These are phyloP conservation scores for Pseudogymnoascus sp. DNA, from an alignment of 2,329 filamentous ascomycete genomes.

Conservation along the genomic window DNA sequence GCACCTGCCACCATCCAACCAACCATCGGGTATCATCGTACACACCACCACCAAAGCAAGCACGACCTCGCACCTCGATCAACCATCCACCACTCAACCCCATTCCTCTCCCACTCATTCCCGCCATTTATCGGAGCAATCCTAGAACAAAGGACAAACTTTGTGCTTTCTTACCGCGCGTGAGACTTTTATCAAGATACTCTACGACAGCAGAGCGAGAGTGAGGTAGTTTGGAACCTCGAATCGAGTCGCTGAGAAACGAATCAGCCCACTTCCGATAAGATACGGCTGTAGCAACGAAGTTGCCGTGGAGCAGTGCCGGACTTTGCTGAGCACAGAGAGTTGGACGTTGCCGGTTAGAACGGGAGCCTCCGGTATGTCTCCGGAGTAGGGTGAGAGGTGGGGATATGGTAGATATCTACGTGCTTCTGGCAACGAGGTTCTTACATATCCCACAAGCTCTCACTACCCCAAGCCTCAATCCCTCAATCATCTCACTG, in stretches of 20 bases:
- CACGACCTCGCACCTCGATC: neutral
- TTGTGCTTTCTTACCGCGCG: neutral
- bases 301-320: neutral
- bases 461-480: neutral
- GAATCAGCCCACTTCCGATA: neutral
- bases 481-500: neutral
- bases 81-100: neutral
- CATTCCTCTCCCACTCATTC: neutral
- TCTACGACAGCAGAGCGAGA: neutral
- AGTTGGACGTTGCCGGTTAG: neutral
- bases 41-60: neutral
- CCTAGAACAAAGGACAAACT: neutral
- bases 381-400: neutral
- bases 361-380: conserved; percentile 2
- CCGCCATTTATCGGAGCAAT: conserved; percentile 1
- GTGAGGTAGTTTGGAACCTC: neutral
- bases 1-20: neutral
- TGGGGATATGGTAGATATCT: neutral
- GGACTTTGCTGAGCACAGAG: neutral
- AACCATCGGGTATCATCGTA: neutral
- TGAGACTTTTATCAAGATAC: neutral
- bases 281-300: neutral
- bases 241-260: neutral
- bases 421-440: conserved; percentile 6
- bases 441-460: conserved; percentile 6